Conservation (phyloP, 2,329 filamentous ascomycete species). For the Penicillium sp. region DNA sequence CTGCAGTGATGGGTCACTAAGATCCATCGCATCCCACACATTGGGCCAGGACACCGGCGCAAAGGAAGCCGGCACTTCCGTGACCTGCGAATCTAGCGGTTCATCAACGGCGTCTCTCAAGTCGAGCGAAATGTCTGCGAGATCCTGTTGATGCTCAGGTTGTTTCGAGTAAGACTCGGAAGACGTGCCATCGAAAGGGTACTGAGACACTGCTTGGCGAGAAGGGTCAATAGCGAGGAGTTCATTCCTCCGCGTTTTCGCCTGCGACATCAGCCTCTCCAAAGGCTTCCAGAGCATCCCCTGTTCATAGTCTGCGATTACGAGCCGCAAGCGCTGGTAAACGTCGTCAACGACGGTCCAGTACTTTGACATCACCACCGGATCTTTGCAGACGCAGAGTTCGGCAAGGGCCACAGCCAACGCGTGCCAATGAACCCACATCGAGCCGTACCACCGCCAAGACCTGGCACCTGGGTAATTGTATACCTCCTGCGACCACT, state of each 20-base stretch:
- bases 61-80: background rate
- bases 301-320: conserved; percentile 23
- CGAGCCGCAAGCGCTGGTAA: conserved; percentile 17
- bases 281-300: conserved; percentile 27
- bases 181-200: background rate
- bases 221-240: conserved; percentile 4
- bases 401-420: conserved; percentile 28
- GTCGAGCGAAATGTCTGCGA: background rate
- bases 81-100: background rate
- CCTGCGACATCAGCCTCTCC: conserved; percentile 25
- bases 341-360: conserved; percentile 22
- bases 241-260: conserved; percentile 13
- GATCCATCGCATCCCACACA: conserved; percentile 24
- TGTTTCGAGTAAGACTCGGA: background rate
- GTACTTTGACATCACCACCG: conserved; percentile 13
- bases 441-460: conserved; percentile 24
- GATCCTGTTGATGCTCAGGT: background rate
- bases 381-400: conserved; percentile 26
- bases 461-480: conserved; percentile 15
- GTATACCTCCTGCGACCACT: conserved; percentile 14
- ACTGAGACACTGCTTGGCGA: background rate
- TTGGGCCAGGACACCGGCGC: conserved; percentile 14
- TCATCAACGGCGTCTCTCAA: background rate
- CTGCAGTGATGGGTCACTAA: conserved; percentile 4
- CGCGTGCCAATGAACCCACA: conserved; percentile 29